phyloP scores from a whole-genome alignment of 2,329 filamentous ascomycete genomes.

The Aspergillus calidoustus region DNA sequence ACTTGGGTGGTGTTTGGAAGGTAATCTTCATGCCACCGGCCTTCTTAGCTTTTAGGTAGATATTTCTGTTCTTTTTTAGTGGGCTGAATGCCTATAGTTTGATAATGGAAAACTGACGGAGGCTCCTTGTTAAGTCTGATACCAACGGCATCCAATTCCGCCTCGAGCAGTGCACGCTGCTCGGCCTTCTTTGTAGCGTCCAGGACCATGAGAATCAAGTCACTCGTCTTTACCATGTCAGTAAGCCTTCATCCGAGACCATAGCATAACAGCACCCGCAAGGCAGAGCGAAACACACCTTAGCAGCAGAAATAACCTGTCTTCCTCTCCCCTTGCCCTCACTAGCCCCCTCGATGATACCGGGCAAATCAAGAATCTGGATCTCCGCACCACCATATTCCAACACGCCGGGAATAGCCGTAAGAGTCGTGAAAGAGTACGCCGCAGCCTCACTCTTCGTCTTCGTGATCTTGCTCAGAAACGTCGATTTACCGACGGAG shows the following conservation, averaged over 20 bases:
- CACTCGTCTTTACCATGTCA: conserved; percentile 68
- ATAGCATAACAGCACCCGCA: background rate
- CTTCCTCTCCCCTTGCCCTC: conserved; percentile 95
- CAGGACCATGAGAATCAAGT: conserved; percentile 93
- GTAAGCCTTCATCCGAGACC: background rate
- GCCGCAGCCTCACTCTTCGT: conserved; percentile 95
- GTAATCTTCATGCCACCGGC: conserved; percentile 99
- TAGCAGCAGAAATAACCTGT: conserved; percentile 96
- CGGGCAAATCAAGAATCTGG: conserved; percentile 93
- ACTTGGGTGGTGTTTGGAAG: conserved; percentile 85
- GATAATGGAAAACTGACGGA: conserved; percentile 63
- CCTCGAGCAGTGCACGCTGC: conserved; percentile 85
- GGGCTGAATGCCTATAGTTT: background rate
- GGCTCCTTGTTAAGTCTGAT: conserved; percentile 91
- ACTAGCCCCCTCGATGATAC: conserved; percentile 95
- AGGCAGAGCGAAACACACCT: conserved; percentile 52
- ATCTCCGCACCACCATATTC: conserved; percentile 99
- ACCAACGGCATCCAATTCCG: conserved; percentile 91
- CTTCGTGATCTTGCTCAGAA: conserved; percentile 98
- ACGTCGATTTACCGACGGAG: conserved; percentile 97
- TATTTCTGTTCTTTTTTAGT: conserved; percentile 67
- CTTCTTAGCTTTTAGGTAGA: conserved; percentile 95
- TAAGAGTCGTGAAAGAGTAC: conserved; percentile 96
- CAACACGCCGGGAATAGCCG: conserved; percentile 93
- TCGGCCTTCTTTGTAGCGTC: conserved; percentile 97